A percentile compares a stretch with the other conserved stretches of the same genome.
These are phyloP conservation scores for Sechiopsis laciniata DNA, from an alignment of 306 rosid genomes.

Conservation along the genomic window DNA sequence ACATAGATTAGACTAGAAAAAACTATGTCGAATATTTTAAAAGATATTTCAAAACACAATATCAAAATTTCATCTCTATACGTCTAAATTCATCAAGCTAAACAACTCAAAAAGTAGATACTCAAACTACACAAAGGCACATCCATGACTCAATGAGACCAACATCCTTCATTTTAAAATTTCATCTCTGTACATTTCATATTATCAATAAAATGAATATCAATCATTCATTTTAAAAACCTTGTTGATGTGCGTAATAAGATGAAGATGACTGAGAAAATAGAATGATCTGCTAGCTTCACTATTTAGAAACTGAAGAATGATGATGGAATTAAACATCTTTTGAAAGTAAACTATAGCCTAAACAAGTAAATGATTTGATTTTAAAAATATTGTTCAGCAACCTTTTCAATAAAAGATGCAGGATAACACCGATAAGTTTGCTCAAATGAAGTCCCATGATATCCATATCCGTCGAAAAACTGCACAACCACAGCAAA, in stretches of 20 bases:
- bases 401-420: constrained; percentile 90
- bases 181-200: too few relatives aligned
- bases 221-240: neutral
- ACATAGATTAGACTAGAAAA: constrained; percentile 9
- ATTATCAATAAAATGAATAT: neutral
- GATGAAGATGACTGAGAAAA: neutral
- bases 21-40: neutral
- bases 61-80: neutral
- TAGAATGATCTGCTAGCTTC: neutral
- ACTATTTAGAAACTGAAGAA: neutral
- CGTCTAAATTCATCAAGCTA: neutral
- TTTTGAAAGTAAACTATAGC: neutral
- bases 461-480: constrained; percentile 89
- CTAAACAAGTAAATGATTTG: neutral
- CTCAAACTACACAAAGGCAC: neutral
- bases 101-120: neutral
- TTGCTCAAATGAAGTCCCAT: constrained; percentile 92
- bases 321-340: constrained; percentile 1
- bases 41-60: neutral
- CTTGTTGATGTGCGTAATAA: constrained; percentile 2
- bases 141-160: neutral
- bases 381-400: constrained; percentile 14
- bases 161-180: neutral
- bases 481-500: constrained; percentile 36
- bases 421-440: constrained; percentile 95